A percentile compares a stretch with the other conserved stretches of the same genome.
Conservation (phyloP, 1,284 basidiomycete genomes). For the Ustilago shanxiensis region DNA sequence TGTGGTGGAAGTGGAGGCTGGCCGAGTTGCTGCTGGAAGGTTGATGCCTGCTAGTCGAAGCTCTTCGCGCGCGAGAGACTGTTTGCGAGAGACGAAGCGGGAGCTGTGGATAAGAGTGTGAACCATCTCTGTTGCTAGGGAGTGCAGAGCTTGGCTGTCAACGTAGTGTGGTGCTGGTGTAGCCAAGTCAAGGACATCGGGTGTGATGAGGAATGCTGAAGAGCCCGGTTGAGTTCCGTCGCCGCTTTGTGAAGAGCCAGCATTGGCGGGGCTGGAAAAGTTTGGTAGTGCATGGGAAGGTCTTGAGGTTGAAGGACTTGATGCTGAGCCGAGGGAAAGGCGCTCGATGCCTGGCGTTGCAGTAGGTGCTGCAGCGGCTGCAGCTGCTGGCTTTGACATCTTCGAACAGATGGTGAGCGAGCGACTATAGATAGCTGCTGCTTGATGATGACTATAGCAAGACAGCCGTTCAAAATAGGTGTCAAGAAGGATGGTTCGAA, state of each 20-base stretch:
- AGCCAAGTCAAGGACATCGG: conserved; percentile 68
- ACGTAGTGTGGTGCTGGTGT: conserved; percentile 72
- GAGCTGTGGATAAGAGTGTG: conserved; percentile 46
- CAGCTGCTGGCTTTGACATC: conserved; percentile 31
- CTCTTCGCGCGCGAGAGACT: conserved; percentile 72
- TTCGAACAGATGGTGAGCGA: background rate
- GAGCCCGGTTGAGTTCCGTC: conserved; percentile 20
- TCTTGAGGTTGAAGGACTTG: conserved; percentile 22
- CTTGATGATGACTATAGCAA: background rate
- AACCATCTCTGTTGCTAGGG: conserved; percentile 83
- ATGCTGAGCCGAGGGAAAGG: conserved; percentile 37
- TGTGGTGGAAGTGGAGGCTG: background rate
- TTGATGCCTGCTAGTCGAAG: conserved; percentile 37
- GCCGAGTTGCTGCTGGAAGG: conserved; percentile 12
- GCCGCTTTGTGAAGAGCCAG: conserved; percentile 6
- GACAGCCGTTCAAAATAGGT: background rate
- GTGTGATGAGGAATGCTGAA: conserved; percentile 40
- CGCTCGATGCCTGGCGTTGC: conserved; percentile 32
- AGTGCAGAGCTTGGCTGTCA: conserved; percentile 83
- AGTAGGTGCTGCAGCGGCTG: conserved; percentile 11
- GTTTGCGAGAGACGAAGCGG: conserved; percentile 71
- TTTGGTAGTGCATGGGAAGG: conserved; percentile 46
- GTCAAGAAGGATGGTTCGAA: conserved; percentile 2
- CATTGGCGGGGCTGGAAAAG: conserved; percentile 14
- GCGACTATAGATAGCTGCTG: too few relatives aligned